Evolutionary conservation across 2,329 filamentous ascomycete genomes (phyloP).

Genomic region (Aspergillus sp.): DNA sequence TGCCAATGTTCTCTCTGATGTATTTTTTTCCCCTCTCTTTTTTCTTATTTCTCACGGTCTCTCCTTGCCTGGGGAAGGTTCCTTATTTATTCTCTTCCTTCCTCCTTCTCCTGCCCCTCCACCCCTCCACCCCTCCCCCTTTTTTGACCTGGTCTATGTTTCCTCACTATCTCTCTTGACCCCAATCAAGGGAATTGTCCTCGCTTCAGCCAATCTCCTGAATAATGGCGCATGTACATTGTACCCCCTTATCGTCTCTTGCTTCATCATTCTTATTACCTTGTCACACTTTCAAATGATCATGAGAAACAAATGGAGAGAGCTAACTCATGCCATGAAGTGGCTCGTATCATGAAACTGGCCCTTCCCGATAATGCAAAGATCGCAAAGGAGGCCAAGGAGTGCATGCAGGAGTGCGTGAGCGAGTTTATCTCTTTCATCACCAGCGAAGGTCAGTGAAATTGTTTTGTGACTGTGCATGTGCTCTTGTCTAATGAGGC

Average conservation of each 20-base stretch:
- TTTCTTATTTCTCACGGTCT: neutral
- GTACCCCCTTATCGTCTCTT: neutral
- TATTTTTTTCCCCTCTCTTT: slow-evolving; percentile 1
- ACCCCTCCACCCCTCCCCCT: neutral
- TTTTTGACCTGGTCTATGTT: neutral
- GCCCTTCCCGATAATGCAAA: slow-evolving; percentile 97
- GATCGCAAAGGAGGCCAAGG: slow-evolving; percentile 98
- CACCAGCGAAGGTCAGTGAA: slow-evolving; percentile 85
- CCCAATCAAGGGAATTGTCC: neutral
- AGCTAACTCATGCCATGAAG: slow-evolving; percentile 69
- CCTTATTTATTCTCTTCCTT: neutral
- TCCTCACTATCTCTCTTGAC: neutral
- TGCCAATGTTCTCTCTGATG: slow-evolving; percentile 1
- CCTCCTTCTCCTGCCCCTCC: neutral
- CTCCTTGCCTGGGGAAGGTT: neutral
- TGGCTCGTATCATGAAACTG: slow-evolving; percentile 98
- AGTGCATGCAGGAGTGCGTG: slow-evolving; percentile 99
- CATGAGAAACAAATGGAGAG: neutral
- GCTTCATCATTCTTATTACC: neutral
- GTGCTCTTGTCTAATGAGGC: neutral
- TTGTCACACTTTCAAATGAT: neutral
- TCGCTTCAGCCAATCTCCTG: neutral
- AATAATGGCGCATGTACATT: neutral
- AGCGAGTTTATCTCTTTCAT: slow-evolving; percentile 99
- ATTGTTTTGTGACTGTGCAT: neutral